phyloP scores from a whole-genome alignment of 1,284 basidiomycete genomes.

The Cystobasidiaceae sp. region DNA sequence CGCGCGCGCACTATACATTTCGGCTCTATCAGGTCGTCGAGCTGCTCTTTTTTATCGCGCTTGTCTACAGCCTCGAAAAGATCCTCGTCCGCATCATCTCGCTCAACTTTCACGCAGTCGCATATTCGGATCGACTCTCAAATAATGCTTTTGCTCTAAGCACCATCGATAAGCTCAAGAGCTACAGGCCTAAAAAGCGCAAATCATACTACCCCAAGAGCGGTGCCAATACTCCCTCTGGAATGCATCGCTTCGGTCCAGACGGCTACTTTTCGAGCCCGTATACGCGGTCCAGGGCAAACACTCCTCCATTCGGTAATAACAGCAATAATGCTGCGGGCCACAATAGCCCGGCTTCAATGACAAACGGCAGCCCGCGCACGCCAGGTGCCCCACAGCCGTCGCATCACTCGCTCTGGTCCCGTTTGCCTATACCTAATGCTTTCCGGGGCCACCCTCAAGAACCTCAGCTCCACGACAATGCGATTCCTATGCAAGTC shows the following conservation, averaged over 20 bases:
- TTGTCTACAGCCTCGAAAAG: slow-evolving; percentile 26
- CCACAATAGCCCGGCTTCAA: too few relatives aligned
- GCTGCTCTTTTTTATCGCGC: slow-evolving; percentile 21
- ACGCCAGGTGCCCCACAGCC: slow-evolving; percentile 13
- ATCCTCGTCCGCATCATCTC: slow-evolving; percentile 27
- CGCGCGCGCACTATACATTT: slow-evolving; percentile 21
- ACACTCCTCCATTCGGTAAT: slow-evolving; percentile 13
- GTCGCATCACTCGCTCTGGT: slow-evolving; percentile 18
- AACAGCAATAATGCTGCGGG: not conserved
- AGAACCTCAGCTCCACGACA: not conserved
- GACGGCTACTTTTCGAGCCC: slow-evolving; percentile 3
- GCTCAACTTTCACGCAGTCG: slow-evolving; percentile 44
- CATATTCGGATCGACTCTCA: slow-evolving; percentile 46
- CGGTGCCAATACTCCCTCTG: slow-evolving; percentile 11
- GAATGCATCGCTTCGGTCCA: not conserved
- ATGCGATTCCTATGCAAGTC: slow-evolving; percentile 22
- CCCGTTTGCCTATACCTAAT: slow-evolving; percentile 16
- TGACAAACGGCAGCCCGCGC: not conserved
- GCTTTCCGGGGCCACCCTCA: slow-evolving; percentile 4
- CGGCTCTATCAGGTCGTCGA: slow-evolving; percentile 29
- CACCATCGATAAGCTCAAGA: slow-evolving; percentile 45
- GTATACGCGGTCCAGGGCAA: not conserved
- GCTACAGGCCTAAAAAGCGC: slow-evolving; percentile 43
- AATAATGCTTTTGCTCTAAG: slow-evolving; percentile 44
- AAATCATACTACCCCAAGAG: not conserved